Conservation (phyloP, 805 yeast genomes). For the Starmerella lactis-condensi region DNA sequence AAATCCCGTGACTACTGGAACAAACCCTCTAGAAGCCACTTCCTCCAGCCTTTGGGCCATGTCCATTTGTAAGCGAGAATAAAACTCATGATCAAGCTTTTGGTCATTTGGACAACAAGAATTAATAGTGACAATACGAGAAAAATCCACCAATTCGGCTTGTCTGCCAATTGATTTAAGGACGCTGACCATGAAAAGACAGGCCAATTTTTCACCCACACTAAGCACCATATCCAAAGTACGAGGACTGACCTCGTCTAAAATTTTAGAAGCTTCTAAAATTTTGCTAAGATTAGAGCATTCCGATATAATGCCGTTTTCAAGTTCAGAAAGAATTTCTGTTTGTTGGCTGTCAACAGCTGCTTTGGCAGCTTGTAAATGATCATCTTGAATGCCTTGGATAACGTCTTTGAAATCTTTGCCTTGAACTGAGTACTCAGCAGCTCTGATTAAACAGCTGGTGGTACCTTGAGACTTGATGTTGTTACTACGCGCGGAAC, state of each 20-base stretch:
- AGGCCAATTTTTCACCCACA: constrained; percentile 81
- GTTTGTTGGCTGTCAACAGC: constrained; percentile 28
- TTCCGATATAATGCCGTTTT: constrained; percentile 43
- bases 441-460: constrained; percentile 63
- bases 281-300: constrained; percentile 49
- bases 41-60: constrained; percentile 31
- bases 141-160: constrained; percentile 63
- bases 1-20: constrained; percentile 91
- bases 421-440: constrained; percentile 33
- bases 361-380: constrained; percentile 47
- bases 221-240: constrained; percentile 82
- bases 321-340: constrained; percentile 34
- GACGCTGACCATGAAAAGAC: constrained; percentile 71
- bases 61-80: constrained; percentile 31
- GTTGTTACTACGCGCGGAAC: constrained; percentile 83
- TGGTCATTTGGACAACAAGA: constrained; percentile 28
- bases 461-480: constrained; percentile 94
- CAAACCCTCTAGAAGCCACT: constrained; percentile 22
- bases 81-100: constrained; percentile 42
- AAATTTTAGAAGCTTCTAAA: constrained; percentile 69
- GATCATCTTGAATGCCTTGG: constrained; percentile 58
- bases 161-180: constrained; percentile 67
- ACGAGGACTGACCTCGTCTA: constrained; percentile 79
- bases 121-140: constrained; percentile 33
- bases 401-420: constrained; percentile 34